phyloP scores from a whole-genome alignment of 2,329 filamentous ascomycete species.

The Orbilia quercus region DNA sequence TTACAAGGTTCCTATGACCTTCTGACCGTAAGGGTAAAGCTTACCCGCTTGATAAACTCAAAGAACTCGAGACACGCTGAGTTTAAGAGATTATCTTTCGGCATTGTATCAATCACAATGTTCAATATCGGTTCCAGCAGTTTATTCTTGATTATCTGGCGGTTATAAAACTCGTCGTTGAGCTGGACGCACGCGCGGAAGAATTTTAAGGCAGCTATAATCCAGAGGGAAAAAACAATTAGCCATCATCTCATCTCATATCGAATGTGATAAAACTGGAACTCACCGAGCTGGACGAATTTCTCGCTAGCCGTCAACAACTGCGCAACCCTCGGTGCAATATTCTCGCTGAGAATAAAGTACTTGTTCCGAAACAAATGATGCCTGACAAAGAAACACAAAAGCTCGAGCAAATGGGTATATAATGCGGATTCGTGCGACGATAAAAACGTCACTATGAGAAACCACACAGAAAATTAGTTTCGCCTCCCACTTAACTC shows the following conservation, averaged over 20 bases:
- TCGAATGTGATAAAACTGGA: neutral
- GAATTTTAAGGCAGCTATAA: constrained; percentile 85
- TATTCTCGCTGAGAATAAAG: constrained; percentile 82
- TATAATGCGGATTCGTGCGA: constrained; percentile 91
- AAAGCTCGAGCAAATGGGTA: constrained; percentile 88
- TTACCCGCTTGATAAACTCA: constrained; percentile 77
- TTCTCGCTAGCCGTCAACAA: constrained; percentile 86
- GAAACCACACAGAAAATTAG: constrained; percentile 38
- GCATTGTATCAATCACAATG: constrained; percentile 84
- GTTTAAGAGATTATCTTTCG: constrained; percentile 90
- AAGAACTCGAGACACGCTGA: constrained; percentile 95
- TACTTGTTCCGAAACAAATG: constrained; percentile 87
- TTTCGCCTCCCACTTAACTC: neutral
- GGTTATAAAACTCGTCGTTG: constrained; percentile 90
- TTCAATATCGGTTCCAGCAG: constrained; percentile 86
- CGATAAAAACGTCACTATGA: constrained; percentile 74
- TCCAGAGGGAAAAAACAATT: constrained; percentile 7
- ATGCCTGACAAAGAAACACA: constrained; percentile 92
- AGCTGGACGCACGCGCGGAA: constrained; percentile 86
- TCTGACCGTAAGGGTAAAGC: no score
- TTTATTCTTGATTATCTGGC: constrained; percentile 81
- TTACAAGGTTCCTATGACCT: neutral
- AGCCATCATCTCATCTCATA: constrained; percentile 43
- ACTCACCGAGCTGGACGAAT: constrained; percentile 86
- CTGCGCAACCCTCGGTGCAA: constrained; percentile 82